Evolutionary conservation across 306 rosid genomes (phyloP), one percentile per base, ranked within the genome.

Genomic region (Inga leiocalycina): DNA sequence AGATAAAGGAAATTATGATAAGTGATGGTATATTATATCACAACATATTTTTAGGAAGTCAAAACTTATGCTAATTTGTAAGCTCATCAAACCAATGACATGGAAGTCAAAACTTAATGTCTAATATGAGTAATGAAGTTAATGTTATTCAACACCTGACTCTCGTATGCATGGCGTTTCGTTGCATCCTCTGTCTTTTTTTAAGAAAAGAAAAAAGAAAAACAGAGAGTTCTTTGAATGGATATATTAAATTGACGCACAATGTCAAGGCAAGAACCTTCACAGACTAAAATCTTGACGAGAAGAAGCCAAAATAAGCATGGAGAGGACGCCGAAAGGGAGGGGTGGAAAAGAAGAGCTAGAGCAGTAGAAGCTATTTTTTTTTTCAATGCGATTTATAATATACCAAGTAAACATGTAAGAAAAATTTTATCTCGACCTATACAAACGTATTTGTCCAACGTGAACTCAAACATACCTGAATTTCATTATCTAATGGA

Each of bases 221-320:
- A 46, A 32, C 34, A 32, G 3, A 65, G 75, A 19, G 69, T 54
- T 65, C 39, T 46, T 54, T 57, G 69, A 67, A 35, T 57, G 52
- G 34, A 72, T 43, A 20, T 4, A 45, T 24, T 32, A n/a, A 59
- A 8, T 52, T 17, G 59, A 52, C 59, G 22, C 59, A 52, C 22
- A 83, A 17, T 27, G 52, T n/a, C 9, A 11, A 79, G 75, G 78
- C 24, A 41, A 34, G 71, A 32, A 65, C 79, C 39, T 51, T 49
- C 24, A 65, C 71, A 45, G 35, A 74, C 80, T 54, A 24, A 80
- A 52, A 65, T 81, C 54, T 78, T 77, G 67, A 65, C 43, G 73
- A 6, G 59, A 76, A 76, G 35, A 45, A 22, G 71, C 20, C 32
- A 43, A 54, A 52, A 51, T 64, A 72, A 85, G n/a, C 76, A 19